Conservation (phyloP, 306 rosid genomes). For the Cucurbita moschata region DNA sequence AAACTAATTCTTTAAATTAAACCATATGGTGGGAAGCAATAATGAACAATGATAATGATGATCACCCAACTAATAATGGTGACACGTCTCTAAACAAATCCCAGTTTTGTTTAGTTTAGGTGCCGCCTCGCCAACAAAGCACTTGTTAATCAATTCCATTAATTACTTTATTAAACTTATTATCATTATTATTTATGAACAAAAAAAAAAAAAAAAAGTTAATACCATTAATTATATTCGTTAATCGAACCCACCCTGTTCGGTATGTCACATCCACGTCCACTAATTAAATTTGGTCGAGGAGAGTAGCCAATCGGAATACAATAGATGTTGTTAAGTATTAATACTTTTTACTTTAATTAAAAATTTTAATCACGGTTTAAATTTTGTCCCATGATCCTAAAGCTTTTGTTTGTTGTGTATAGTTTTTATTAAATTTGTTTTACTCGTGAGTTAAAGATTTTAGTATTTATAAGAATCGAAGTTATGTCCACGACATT, state of each 20-base stretch:
- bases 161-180: neutral
- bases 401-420: too few relatives aligned
- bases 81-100: constrained; percentile 1
- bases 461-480: too few relatives aligned
- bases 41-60: neutral
- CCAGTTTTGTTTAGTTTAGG: constrained; percentile 5
- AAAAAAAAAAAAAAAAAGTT: too few relatives aligned
- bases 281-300: neutral
- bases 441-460: too few relatives aligned
- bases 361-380: too few relatives aligned
- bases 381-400: too few relatives aligned
- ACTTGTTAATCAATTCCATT: neutral
- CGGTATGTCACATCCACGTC: neutral
- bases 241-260: constrained; percentile 2
- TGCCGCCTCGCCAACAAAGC: constrained; percentile 4
- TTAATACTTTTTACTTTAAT: too few relatives aligned
- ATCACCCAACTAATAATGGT: neutral
- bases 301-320: neutral
- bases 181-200: too few relatives aligned
- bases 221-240: neutral
- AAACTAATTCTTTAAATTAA: neutral
- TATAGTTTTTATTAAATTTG: too few relatives aligned
- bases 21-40: neutral
- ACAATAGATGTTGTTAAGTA: too few relatives aligned
- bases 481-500: too few relatives aligned